Conservation (phyloP, 2,329 filamentous ascomycete genomes). For the Colletotrichum melonis region DNA sequence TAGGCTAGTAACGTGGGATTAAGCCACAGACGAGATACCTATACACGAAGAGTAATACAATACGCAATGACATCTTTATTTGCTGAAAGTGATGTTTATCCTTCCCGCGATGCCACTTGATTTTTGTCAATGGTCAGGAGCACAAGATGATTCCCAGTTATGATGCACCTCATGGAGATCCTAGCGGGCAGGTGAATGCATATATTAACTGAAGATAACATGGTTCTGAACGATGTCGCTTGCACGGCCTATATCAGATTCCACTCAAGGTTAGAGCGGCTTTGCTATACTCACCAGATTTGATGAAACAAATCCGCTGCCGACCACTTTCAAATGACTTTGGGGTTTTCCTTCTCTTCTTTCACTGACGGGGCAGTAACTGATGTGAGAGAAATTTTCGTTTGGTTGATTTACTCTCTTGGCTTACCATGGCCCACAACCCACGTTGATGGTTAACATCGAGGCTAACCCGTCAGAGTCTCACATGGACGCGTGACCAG, state of each 20-base stretch:
- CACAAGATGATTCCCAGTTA: neutral
- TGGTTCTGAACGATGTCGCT: neutral
- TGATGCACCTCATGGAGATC: neutral
- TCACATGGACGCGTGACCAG: neutral
- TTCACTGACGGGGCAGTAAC: too few relatives aligned
- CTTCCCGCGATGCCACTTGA: neutral
- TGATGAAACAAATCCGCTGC: too few relatives aligned
- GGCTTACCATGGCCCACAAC: neutral
- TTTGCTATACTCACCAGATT: too few relatives aligned
- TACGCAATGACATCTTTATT: neutral
- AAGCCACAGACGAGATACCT: neutral
- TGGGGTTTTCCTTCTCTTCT: too few relatives aligned
- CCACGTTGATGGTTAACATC: neutral
- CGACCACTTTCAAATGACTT: too few relatives aligned
- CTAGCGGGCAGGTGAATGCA: neutral
- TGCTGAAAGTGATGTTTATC: neutral
- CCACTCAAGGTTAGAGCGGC: too few relatives aligned
- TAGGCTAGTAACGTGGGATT: constrained; percentile 37
- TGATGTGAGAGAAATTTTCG: too few relatives aligned
- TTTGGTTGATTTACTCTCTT: neutral
- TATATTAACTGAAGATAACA: neutral
- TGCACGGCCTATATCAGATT: neutral
- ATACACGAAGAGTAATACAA: neutral
- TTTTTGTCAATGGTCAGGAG: neutral
- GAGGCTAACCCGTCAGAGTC: neutral